These are phyloP conservation scores for Penicillium polonicum DNA, from an alignment of 2,329 filamentous ascomycete species.

Conservation along the genomic window DNA sequence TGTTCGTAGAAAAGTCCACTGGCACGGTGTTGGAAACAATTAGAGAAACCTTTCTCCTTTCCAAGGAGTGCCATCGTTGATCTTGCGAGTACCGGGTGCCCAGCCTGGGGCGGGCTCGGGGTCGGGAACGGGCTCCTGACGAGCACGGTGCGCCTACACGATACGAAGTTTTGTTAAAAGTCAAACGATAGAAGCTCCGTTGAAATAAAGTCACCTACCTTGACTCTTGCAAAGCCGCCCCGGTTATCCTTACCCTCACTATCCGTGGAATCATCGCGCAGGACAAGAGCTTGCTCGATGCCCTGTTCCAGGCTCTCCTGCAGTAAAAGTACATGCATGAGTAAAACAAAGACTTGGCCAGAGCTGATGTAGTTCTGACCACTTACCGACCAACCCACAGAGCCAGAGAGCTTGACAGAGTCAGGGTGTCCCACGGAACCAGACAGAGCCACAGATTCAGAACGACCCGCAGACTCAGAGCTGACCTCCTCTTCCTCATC, in stretches of 20 bases:
- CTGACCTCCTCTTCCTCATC: not conserved
- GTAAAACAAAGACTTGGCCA: not conserved
- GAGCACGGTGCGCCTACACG: not conserved
- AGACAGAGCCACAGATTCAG: not conserved
- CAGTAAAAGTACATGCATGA: not conserved
- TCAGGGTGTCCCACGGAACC: not conserved
- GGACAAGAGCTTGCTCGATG: not conserved
- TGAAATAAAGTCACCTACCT: not conserved
- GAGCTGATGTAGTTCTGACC: not conserved
- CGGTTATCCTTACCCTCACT: not conserved
- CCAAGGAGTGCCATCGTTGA: not conserved
- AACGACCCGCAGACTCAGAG: not conserved
- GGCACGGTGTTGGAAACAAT: not conserved
- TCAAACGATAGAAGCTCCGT: not conserved
- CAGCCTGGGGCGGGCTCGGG: not conserved
- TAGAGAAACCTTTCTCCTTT: not conserved
- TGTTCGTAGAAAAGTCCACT: not conserved
- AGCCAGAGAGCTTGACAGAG: not conserved
- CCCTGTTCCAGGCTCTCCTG: not conserved
- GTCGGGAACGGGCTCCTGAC: not conserved
- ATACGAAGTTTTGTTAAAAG: not conserved
- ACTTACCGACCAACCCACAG: not conserved
- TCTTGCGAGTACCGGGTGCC: not conserved
- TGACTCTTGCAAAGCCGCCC: slow-evolving; percentile 1
- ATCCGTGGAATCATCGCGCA: not conserved